Conservation (phyloP, 2,329 filamentous ascomycete genomes). For the Neoscytalidium dimidiatum region DNA sequence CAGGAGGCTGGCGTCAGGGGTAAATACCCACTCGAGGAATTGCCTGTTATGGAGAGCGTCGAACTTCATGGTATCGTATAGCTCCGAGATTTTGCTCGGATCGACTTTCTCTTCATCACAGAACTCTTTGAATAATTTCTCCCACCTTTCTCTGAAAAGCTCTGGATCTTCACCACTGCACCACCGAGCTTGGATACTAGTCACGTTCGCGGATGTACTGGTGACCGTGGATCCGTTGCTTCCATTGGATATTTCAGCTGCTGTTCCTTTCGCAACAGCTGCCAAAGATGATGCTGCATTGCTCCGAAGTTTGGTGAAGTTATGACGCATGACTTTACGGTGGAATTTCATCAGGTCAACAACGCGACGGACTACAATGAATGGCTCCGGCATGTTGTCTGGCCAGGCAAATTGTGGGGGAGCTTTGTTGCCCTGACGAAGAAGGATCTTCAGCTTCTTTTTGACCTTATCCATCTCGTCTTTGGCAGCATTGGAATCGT, state of each 20-base stretch:
- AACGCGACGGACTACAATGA: slow-evolving; percentile 86
- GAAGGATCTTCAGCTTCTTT: slow-evolving; percentile 93
- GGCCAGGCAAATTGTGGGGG: slow-evolving; percentile 99
- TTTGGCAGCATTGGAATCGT: slow-evolving; percentile 97
- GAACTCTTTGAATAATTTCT: slow-evolving; percentile 96
- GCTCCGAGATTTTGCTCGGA: slow-evolving; percentile 95
- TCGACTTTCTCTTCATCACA: slow-evolving; percentile 97
- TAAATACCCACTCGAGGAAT: slow-evolving; percentile 97
- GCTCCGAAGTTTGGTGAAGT: slow-evolving; percentile 78
- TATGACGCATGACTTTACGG: slow-evolving; percentile 90
- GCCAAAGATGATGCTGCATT: slow-evolving; percentile 65
- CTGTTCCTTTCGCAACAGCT: slow-evolving; percentile 26
- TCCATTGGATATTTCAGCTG: slow-evolving; percentile 19
- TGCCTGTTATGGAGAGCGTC: slow-evolving; percentile 95
- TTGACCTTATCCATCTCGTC: slow-evolving; percentile 99
- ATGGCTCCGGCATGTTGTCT: slow-evolving; percentile 89
- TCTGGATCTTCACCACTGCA: slow-evolving; percentile 95
- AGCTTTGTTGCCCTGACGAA: slow-evolving; percentile 89
- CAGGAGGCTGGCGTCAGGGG: slow-evolving; percentile 76
- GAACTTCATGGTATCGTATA: slow-evolving; percentile 99
- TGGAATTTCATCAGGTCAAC: slow-evolving; percentile 98
- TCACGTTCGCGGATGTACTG: slow-evolving; percentile 29
- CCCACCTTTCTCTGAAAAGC: slow-evolving; percentile 94
- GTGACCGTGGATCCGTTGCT: slow-evolving; percentile 34
- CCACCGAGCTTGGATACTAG: slow-evolving; percentile 83